A percentile compares a stretch with the other conserved stretches of the same genome.
Evolutionary conservation across 148 eudicot genomes (phyloP).

Genomic region (Rhododendron simsii): DNA sequence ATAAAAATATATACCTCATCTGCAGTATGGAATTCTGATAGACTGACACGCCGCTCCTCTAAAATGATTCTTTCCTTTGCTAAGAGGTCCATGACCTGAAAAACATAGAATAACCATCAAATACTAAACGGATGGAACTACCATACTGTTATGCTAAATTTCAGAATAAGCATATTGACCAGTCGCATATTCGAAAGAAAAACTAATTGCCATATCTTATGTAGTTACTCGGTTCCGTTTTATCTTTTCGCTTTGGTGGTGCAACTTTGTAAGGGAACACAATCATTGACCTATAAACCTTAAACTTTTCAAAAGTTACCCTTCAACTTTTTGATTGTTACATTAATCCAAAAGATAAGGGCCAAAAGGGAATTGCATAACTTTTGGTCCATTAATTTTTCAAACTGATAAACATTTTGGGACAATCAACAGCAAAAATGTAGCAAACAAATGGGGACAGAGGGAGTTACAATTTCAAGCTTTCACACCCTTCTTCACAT

Average conservation of each 20-base stretch:
- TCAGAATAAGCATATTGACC: neutral
- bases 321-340: neutral
- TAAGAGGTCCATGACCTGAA: conserved; percentile 94
- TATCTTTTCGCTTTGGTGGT: neutral
- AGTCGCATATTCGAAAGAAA: neutral
- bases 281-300: neutral
- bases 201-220: neutral
- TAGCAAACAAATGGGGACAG: neutral
- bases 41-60: conserved; percentile 79
- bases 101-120: conserved; percentile 10
- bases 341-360: neutral
- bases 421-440: neutral
- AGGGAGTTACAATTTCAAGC: neutral
- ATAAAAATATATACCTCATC: conserved; percentile 61
- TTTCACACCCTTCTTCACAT: neutral
- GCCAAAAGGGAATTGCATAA: neutral
- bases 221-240: too few relatives aligned
- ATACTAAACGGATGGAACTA: neutral
- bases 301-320: neutral
- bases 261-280: neutral
- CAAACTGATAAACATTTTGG: neutral
- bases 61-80: conserved; percentile 61
- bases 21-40: conserved; percentile 92
- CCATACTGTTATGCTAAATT: neutral
- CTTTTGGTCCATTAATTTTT: neutral